A percentile compares a stretch with the other conserved stretches of the same genome.
These are phyloP conservation scores for Talaromyces adpressus DNA, from an alignment of 495 filamentous ascomycete species.

Conservation along the genomic window DNA sequence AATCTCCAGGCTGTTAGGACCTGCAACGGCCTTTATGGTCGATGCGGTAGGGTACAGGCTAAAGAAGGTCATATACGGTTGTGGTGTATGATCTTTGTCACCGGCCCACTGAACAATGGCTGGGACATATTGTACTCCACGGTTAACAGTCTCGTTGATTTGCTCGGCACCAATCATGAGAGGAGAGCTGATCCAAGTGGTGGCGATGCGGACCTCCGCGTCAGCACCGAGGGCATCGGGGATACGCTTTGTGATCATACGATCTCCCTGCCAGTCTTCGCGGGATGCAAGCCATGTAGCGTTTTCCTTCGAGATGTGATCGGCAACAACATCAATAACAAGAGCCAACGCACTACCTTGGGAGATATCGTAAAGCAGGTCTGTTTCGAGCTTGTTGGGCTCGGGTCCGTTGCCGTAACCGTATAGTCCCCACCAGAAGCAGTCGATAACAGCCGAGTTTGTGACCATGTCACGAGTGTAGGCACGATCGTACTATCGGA, in stretches of 20 bases:
- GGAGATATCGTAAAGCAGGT: constrained; percentile 19
- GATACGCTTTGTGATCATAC: constrained; percentile 18
- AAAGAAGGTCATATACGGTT: constrained; percentile 22
- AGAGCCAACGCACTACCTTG: constrained; percentile 20
- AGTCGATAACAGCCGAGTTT: constrained; percentile 18
- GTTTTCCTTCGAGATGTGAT: constrained; percentile 13
- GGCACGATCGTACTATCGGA: constrained; percentile 19
- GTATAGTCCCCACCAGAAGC: constrained; percentile 23
- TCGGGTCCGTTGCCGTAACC: constrained; percentile 21
- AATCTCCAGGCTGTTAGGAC: constrained; percentile 16
- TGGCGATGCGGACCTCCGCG: constrained; percentile 13
- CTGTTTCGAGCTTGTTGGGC: constrained; percentile 19
- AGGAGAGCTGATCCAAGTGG: constrained; percentile 20
- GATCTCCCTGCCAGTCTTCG: constrained; percentile 12
- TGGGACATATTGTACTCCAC: constrained; percentile 20
- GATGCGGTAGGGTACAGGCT: constrained; percentile 20
- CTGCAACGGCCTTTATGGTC: constrained; percentile 17
- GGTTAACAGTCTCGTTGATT: constrained; percentile 16
- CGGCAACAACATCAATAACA: constrained; percentile 14
- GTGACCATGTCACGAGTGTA: constrained; percentile 22
- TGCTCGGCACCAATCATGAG: constrained; percentile 24
- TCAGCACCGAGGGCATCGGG: constrained; percentile 16
- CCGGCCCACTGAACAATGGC: constrained; percentile 25
- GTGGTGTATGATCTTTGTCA: constrained; percentile 18
- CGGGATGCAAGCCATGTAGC: constrained; percentile 10